These are phyloP conservation scores for Dothistroma pini DNA, from an alignment of 2,329 filamentous ascomycete species.

Conservation along the genomic window DNA sequence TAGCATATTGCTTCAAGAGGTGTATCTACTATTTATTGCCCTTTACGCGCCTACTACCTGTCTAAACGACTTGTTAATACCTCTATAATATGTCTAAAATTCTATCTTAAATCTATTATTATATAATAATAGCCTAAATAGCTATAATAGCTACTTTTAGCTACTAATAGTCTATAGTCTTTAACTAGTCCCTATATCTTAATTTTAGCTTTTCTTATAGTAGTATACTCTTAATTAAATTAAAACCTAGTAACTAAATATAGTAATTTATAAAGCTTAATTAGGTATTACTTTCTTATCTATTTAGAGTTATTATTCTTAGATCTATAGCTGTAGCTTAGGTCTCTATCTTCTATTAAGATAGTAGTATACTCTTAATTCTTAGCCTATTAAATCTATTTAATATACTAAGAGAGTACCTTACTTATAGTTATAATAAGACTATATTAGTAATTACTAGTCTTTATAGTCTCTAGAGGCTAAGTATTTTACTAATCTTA, in stretches of 20 bases:
- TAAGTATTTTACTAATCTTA: not conserved
- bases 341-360: slow-evolving; percentile 4
- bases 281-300: not conserved
- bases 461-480: not conserved
- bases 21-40: not conserved
- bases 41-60: not conserved
- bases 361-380: not conserved
- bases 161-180: not conserved
- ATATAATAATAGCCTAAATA: not conserved
- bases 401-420: not conserved
- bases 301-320: not conserved
- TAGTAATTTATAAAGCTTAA: not conserved
- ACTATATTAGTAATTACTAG: not conserved
- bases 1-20: not conserved
- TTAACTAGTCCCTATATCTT: not conserved
- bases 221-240: slow-evolving; percentile 1
- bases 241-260: not conserved
- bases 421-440: not conserved
- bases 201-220: slow-evolving; percentile 3
- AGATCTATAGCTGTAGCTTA: slow-evolving; percentile 1
- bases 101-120: not conserved
- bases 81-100: not conserved
- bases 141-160: not conserved
- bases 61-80: not conserved
- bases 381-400: not conserved